Percentiles rank a stretch among this genome's conserved stretches.
phyloP scores from a whole-genome alignment of 2,329 filamentous ascomycete genomes.

The Fusarium tjaetaba region DNA sequence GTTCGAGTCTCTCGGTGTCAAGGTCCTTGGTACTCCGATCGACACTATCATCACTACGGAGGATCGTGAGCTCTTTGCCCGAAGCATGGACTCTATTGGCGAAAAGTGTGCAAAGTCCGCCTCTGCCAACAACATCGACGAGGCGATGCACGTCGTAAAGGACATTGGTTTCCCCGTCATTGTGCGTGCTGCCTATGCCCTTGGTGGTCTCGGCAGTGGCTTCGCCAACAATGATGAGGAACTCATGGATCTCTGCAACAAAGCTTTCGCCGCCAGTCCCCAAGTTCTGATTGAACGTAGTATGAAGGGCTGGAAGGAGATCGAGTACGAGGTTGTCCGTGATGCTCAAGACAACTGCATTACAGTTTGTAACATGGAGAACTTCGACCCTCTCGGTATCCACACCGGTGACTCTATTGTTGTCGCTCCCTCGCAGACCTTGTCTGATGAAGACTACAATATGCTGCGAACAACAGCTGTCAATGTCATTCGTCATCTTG shows the following conservation, averaged over 20 bases:
- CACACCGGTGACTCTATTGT: slow-evolving; percentile 99
- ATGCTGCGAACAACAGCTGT: slow-evolving; percentile 98
- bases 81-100: slow-evolving; percentile 97
- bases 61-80: slow-evolving; percentile 95
- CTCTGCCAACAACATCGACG: slow-evolving; percentile 86
- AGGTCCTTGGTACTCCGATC: slow-evolving; percentile 95
- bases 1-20: slow-evolving; percentile 90
- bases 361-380: slow-evolving; percentile 99
- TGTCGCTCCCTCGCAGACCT: slow-evolving; percentile 94
- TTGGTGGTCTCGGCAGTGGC: slow-evolving; percentile 93
- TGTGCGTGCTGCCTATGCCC: slow-evolving; percentile 92
- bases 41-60: slow-evolving; percentile 99
- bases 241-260: slow-evolving; percentile 87
- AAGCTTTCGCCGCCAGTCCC: slow-evolving; percentile 93
- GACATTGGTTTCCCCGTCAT: slow-evolving; percentile 97
- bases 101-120: slow-evolving; percentile 99
- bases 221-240: slow-evolving; percentile 91
- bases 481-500: slow-evolving; percentile 95
- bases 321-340: slow-evolving; percentile 97
- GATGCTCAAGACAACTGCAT: slow-evolving; percentile 98
- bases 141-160: slow-evolving; percentile 88
- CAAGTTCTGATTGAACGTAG: slow-evolving; percentile 96
- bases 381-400: slow-evolving; percentile 97
- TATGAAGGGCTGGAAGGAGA: slow-evolving; percentile 99
- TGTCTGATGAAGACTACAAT: slow-evolving; percentile 98